These are phyloP conservation scores for Erythrophleum fordii DNA, from an alignment of 306 rosid species.

Conservation along the genomic window DNA sequence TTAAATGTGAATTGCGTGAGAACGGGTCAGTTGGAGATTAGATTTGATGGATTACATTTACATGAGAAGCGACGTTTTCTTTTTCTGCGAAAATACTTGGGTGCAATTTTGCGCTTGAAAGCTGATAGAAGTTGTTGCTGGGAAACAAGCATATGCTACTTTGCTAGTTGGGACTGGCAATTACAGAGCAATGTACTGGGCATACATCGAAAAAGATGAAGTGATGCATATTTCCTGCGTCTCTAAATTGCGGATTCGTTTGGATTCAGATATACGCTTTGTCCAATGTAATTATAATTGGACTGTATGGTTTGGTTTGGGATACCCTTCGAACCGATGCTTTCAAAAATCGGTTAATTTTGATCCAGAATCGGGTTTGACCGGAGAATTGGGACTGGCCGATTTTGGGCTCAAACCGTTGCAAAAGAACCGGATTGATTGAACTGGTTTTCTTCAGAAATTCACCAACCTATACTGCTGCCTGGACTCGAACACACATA, in stretches of 20 bases:
- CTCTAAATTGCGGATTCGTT: conserved; percentile 18
- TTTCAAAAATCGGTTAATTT: too few species aligned
- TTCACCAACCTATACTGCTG: too few species aligned
- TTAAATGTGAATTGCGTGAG: neutral
- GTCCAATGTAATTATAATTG: too few species aligned
- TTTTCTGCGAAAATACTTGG: neutral
- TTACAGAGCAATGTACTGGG: neutral
- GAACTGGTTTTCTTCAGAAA: too few species aligned
- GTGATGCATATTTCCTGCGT: neutral
- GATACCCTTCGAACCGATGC: too few species aligned
- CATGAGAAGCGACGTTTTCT: neutral
- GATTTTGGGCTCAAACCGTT: too few species aligned
- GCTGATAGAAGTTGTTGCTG: neutral
- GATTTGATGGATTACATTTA: neutral
- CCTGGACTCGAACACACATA: too few species aligned
- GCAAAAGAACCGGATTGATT: too few species aligned
- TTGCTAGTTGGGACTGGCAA: neutral
- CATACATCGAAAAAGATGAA: neutral
- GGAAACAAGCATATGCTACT: neutral
- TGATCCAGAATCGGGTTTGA: too few species aligned
- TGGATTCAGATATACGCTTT: too few species aligned
- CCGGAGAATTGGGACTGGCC: too few species aligned
- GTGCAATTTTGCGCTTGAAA: neutral
- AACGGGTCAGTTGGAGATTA: neutral
- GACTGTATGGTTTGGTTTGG: too few species aligned